Conservation (phyloP, 208 protist species). For the Porcisia deanei region DNA sequence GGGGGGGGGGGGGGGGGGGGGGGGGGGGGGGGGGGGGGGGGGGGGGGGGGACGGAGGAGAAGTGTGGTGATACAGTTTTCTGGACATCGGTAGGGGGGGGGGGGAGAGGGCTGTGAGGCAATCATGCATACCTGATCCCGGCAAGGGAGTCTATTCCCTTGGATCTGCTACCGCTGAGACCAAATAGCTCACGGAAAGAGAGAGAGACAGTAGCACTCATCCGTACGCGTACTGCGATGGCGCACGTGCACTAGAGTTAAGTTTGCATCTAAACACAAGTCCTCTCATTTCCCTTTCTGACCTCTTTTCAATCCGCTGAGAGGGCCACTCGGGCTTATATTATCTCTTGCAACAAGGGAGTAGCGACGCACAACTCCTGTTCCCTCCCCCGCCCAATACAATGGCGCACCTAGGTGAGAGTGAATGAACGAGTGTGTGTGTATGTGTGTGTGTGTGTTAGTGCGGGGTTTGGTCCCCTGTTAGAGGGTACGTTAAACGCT, state of each 20-base stretch:
- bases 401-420: background rate
- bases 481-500: background rate
- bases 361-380: background rate
- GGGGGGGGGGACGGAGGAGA: background rate
- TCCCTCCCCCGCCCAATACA: background rate
- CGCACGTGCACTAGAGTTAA: background rate
- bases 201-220: background rate
- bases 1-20: no score
- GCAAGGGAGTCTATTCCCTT: background rate
- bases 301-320: background rate
- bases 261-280: background rate
- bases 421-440: background rate
- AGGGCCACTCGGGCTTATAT: background rate
- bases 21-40: no score
- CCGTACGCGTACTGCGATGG: background rate
- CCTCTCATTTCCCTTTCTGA: background rate
- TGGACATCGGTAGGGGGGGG: no score
- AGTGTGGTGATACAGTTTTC: no score
- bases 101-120: background rate
- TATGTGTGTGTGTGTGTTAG: background rate
- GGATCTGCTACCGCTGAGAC: background rate
- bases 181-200: background rate
- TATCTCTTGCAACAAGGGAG: background rate
- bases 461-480: no score
- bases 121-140: background rate